Percentiles rank a stretch among this genome's conserved stretches.
These are phyloP conservation scores for Naganishia randhawae DNA, from an alignment of 768 basidiomycete species.

Conservation along the genomic window DNA sequence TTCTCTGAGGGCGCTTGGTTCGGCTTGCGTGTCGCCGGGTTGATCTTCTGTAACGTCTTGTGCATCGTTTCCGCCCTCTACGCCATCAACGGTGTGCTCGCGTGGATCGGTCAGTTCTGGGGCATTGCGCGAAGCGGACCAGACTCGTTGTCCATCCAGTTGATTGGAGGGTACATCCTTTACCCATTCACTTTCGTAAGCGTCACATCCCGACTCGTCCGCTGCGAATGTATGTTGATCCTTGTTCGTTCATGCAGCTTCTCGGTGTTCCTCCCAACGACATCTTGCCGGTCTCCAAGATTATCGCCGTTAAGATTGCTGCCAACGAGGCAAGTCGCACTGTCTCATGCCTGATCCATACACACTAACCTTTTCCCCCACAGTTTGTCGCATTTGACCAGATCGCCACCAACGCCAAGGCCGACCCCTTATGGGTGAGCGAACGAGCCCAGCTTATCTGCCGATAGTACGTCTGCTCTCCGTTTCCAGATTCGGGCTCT, in stretches of 20 bases:
- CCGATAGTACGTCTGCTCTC: constrained; percentile 55
- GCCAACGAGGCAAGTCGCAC: constrained; percentile 45
- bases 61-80: constrained; percentile 79
- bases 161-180: constrained; percentile 79
- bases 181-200: constrained; percentile 64
- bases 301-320: constrained; percentile 80
- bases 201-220: constrained; percentile 62
- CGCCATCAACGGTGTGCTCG: constrained; percentile 75
- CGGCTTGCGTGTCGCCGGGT: constrained; percentile 78
- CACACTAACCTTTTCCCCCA: neutral
- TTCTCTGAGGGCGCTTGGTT: constrained; percentile 81
- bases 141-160: constrained; percentile 66
- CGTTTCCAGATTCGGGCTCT: no score
- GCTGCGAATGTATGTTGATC: neutral
- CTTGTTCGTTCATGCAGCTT: constrained; percentile 26
- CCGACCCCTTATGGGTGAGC: constrained; percentile 55
- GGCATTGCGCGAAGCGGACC: constrained; percentile 60
- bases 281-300: constrained; percentile 71
- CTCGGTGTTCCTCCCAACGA: constrained; percentile 73
- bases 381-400: constrained; percentile 34
- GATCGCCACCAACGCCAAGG: constrained; percentile 56
- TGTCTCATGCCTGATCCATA: neutral
- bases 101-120: constrained; percentile 83
- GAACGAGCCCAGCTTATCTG: constrained; percentile 72
- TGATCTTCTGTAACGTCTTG: constrained; percentile 75